Evolutionary conservation across 805 yeast species (phyloP), one percentile per base, ranked within the genome.

Genomic region (Yarrowia bubula): DNA sequence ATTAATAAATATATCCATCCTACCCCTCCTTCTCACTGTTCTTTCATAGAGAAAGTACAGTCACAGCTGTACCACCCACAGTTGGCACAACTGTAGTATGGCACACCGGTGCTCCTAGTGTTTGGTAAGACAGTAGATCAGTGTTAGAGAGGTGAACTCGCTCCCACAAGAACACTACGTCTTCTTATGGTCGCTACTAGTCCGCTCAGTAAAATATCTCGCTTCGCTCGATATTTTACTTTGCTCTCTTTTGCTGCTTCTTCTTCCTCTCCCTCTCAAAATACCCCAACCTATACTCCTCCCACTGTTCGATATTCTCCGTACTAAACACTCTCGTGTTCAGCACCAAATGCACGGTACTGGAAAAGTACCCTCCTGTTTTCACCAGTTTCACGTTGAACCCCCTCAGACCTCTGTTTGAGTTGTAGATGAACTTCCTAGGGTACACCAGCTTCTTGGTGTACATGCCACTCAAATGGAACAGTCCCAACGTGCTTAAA

Each of bases 271-370:
- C 97, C 70, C 88, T 82, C 22, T 86, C 84, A 98, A 98, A 95
- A 73, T 92, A 95, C 74, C 92, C 98, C 69, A 89, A 90, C 67
- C 99, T 77, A 71, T 92, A 93, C 44, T 91, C 75, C 72, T 93
- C 99, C 98, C 99, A 93, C 9, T 91, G 92, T 74, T 92, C 97
- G 68, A 97, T 82, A 7, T 89, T 84, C 57, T 89, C 92, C 0
- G 95, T 86, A 67, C 85, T 84, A 75, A 93, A 95, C 0, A 87
- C 86, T 60, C 97, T 79, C 3, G 98, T 89, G 66, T 88, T 87
- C 65, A 95, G 78, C 9, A 90, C 88, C 8, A 95, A 74, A 73
- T 92, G 92, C 11, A 92, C 91, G 6, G 50, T 33, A 3, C 43
- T 33, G 8, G 50, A 43, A 17, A 58, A 43, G 15, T 44, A 58